A percentile compares a stretch with the other conserved stretches of the same genome.
phyloP scores from a whole-genome alignment of 2,329 filamentous ascomycete genomes.

The Dactylellina drechsleri region DNA sequence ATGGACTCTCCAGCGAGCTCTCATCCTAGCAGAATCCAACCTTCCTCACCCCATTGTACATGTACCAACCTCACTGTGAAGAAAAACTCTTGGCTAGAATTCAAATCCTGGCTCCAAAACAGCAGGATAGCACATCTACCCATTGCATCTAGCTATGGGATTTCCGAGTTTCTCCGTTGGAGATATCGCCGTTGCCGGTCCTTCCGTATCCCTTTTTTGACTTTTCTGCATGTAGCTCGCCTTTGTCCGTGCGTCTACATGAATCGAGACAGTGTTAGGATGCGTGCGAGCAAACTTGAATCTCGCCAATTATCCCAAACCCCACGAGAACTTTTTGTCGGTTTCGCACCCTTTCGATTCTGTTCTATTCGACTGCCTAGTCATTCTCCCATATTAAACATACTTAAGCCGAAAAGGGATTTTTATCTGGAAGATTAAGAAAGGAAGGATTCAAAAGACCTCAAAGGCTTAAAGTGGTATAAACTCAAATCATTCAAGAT shows the following conservation, averaged over 20 bases:
- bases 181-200: slow-evolving; percentile 22
- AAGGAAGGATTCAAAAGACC: background rate
- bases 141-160: background rate
- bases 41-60: no score
- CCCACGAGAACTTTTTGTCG: background rate
- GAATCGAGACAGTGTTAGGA: background rate
- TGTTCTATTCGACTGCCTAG: slow-evolving; percentile 11
- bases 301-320: background rate
- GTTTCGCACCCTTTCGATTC: no score
- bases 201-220: slow-evolving; percentile 1
- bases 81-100: no score
- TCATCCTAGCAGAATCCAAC: no score
- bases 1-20: background rate
- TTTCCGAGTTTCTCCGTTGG: slow-evolving; percentile 19
- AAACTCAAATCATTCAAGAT: background rate
- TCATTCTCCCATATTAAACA: slow-evolving; percentile 34
- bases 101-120: no score
- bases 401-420: background rate
- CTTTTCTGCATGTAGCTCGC: slow-evolving; percentile 44
- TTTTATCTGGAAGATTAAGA: background rate
- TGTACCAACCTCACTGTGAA: no score
- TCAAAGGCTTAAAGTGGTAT: background rate
- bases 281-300: background rate
- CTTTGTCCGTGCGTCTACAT: slow-evolving; percentile 51
- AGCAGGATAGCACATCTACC: no score